Evolutionary conservation across 345 rosid species (phyloP), one percentile per base, ranked within the genome.

Genomic region (Pistacia atlantica): DNA sequence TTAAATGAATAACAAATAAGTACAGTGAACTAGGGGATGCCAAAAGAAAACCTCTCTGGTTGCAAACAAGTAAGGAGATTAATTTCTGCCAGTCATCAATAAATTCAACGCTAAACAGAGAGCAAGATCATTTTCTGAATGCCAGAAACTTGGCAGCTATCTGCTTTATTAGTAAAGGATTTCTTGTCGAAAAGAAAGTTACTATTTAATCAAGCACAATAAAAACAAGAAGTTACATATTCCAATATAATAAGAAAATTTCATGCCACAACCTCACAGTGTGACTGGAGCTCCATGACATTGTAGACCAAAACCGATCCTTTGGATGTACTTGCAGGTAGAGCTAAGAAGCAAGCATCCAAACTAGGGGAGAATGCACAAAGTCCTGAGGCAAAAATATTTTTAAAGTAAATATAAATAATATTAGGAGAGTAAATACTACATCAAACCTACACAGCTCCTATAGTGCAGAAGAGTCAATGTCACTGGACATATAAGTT

Each of bases 311-410:
- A 76, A 67, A 93, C 95, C 64, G 93, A 85, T 82, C 98, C 98
- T 87, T 84, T 91, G 16, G 88, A 80, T 5, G 80, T 72, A 81
- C 97, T 93, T 60, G 98, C 97, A 65, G 98, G 98, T 83, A 95
- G 85, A 74, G 98, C 98, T 79, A 95, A 87, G 87, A 89, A 95
- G 88, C 98, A 95, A 64, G 90, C 95, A 67, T 91, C 97, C 79
- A 76, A 82, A 85, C 82, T 71, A 65, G 98, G 92, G 52, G 97
- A 95, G 83, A 95, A 91, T 64, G 92, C 98, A 85, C 89, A 88
- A 58, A 95, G 88, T 74, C 97, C 98, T 95, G 86, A 52, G 59
- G 55, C 17, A 74, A 67, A 54, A 54, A 54, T 17, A 16, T 54
- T 54, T 54, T 52, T 57, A 51, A 54, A 66, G 2, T 55, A n/a